Evolutionary conservation across 768 basidiomycete genomes (phyloP), one percentile per base, ranked within the genome.

Genomic region (Neoboletus subvelutipes): DNA sequence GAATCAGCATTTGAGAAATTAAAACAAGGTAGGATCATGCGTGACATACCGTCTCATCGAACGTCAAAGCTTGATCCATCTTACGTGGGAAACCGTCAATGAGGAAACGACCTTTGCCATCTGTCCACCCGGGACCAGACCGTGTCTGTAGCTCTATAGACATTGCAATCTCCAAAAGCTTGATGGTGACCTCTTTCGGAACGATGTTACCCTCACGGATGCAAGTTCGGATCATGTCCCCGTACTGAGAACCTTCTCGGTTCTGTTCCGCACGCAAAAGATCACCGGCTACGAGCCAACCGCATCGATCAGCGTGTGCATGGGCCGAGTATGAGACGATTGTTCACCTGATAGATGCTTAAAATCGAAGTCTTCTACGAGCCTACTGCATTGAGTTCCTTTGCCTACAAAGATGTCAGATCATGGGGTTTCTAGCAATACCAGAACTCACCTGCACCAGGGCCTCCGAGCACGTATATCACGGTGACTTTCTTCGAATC

Each of bases 81-180:
- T 98, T 94, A 58, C 96, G 83, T 53, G 96, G 97, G 75, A 98
- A 98, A 1, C 96, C 97, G 61, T 99, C 96, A 59, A 99, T 87
- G 64, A 98, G 80, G 79, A 98, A 99, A 45, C 93, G 85, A 34
- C 92, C 92, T 51, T 75, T 77, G 26, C 88, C 91, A 33, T 82
- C 75, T 10, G 71, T 72, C 93, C 92, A 94, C 22, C 83, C 85
- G 8, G 78, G 75, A 12, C 77, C 76, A 0, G 73, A 55, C 48
- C 69, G 72, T 20, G 65, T 64, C 66, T 80, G 73, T 33, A 94
- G 69, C 13, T 83, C 83, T 40, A 73, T 82, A 24, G 71, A 66
- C 90, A 99, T 98, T 9, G 96, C 94, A 68, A 90, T 94, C 78
- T 96, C 86, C 62, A 99, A 80, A 28, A 99, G 85, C 75, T 93